These are phyloP conservation scores for Thermothelomyces thermophilus DNA, from an alignment of 2,329 filamentous ascomycete genomes.

Conservation along the genomic window DNA sequence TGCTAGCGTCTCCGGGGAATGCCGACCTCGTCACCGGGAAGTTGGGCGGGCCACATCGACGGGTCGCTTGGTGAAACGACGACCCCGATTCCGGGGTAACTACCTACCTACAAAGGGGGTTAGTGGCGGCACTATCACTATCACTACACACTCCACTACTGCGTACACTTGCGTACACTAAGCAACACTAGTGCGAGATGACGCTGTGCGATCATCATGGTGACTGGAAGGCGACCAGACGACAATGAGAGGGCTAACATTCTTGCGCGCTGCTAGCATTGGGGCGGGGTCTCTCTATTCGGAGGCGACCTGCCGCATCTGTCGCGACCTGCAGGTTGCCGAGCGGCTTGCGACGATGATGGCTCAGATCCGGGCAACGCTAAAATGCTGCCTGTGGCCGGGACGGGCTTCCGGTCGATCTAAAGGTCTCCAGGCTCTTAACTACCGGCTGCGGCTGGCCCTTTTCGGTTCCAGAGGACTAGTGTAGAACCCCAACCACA, in stretches of 20 bases:
- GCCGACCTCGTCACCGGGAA: background rate
- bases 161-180: too few relatives aligned
- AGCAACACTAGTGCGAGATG: background rate
- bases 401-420: background rate
- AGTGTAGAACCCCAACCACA: background rate
- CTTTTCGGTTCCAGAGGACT: background rate
- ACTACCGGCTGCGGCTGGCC: background rate
- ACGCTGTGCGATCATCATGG: background rate
- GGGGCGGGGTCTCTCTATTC: background rate
- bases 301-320: conserved; percentile 8
- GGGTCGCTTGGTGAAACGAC: conserved; percentile 18
- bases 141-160: too few relatives aligned
- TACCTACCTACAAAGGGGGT: too few relatives aligned
- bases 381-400: background rate
- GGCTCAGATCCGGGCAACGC: conserved; percentile 8
- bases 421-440: too few relatives aligned
- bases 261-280: background rate
- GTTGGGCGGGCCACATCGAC: conserved; percentile 10
- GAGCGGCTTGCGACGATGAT: conserved; percentile 1
- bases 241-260: background rate
- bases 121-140: too few relatives aligned
- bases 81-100: conserved; percentile 1
- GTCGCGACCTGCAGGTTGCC: conserved; percentile 8
- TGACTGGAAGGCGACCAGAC: background rate
- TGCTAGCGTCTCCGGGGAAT: conserved; percentile 4